Evolutionary conservation across 2,329 filamentous ascomycete species (phyloP).

Genomic region (Dothistroma septosporum): DNA sequence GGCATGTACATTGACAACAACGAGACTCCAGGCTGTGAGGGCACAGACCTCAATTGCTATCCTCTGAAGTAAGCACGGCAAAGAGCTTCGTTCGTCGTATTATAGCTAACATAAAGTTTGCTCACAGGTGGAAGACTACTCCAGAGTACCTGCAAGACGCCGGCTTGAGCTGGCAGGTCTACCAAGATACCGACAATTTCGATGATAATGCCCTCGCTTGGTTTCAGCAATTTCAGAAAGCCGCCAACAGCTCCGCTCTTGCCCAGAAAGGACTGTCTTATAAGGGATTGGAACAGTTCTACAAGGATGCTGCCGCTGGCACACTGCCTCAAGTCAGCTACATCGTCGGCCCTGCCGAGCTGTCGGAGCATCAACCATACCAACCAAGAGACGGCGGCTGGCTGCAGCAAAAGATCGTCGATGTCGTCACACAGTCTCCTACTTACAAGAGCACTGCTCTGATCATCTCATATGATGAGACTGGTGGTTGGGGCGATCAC

Average conservation of each 20-base stretch:
- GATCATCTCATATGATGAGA: slow-evolving; percentile 52
- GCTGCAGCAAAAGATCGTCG: slow-evolving; percentile 51
- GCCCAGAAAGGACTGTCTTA: slow-evolving; percentile 45
- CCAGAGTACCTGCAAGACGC: slow-evolving; percentile 50
- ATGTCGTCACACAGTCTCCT: slow-evolving; percentile 49
- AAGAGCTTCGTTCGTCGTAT: too few species aligned
- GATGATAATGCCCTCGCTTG: slow-evolving; percentile 51
- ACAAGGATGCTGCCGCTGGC: slow-evolving; percentile 48
- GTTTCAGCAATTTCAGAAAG: slow-evolving; percentile 52
- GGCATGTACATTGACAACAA: slow-evolving; percentile 33
- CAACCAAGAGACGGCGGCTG: slow-evolving; percentile 53
- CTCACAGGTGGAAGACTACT: slow-evolving; percentile 40
- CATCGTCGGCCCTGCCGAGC: slow-evolving; percentile 48
- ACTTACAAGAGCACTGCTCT: slow-evolving; percentile 49
- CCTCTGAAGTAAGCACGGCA: slow-evolving; percentile 42
- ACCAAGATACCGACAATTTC: slow-evolving; percentile 46
- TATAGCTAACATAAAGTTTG: too few species aligned
- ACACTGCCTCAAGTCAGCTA: slow-evolving; percentile 51
- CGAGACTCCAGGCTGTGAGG: slow-evolving; percentile 46
- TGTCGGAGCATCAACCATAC: slow-evolving; percentile 54
- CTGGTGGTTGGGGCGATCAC: slow-evolving; percentile 53
- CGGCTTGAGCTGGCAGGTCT: slow-evolving; percentile 43
- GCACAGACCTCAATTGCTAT: slow-evolving; percentile 48
- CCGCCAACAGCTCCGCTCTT: slow-evolving; percentile 40
- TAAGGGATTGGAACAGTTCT: slow-evolving; percentile 49